These are phyloP conservation scores for Boletus patriciae DNA, from an alignment of 768 basidiomycete genomes.

Conservation along the genomic window DNA sequence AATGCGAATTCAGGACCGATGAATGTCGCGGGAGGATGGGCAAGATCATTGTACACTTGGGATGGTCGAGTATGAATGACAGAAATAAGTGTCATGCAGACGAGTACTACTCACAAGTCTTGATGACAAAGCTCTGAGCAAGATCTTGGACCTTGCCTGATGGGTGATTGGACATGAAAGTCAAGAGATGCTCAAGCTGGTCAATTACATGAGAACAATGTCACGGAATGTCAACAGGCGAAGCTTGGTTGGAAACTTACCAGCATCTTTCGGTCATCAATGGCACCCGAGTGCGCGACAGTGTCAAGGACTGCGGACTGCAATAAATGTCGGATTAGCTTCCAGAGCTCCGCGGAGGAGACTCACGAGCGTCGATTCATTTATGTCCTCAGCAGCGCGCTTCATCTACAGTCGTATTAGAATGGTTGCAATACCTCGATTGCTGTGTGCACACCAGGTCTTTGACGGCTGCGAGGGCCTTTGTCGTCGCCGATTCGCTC, in stretches of 20 bases:
- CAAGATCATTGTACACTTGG: conserved; percentile 77
- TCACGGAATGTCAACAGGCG: background rate
- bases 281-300: conserved; percentile 54
- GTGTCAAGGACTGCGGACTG: conserved; percentile 64
- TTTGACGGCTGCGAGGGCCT: conserved; percentile 30
- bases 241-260: conserved; percentile 41
- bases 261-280: conserved; percentile 78
- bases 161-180: conserved; percentile 59
- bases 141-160: conserved; percentile 44
- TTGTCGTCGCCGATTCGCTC: conserved; percentile 19
- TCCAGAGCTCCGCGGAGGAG: rapidly evolving
- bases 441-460: conserved; percentile 24
- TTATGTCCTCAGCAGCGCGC: conserved; percentile 33
- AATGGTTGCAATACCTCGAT: background rate
- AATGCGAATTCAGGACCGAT: conserved; percentile 63
- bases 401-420: conserved; percentile 22
- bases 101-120: conserved; percentile 55
- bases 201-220: background rate
- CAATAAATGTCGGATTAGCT: background rate
- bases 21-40: conserved; percentile 73
- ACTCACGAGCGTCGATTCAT: conserved; percentile 29
- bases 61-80: background rate
- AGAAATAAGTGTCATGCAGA: background rate
- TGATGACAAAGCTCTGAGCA: conserved; percentile 41
- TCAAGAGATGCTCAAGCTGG: conserved; percentile 71